Percentiles rank a stretch among this genome's conserved stretches.
Evolutionary conservation across 108 stramenopile species (phyloP).

Genomic region (Skeletonema grethae): DNA sequence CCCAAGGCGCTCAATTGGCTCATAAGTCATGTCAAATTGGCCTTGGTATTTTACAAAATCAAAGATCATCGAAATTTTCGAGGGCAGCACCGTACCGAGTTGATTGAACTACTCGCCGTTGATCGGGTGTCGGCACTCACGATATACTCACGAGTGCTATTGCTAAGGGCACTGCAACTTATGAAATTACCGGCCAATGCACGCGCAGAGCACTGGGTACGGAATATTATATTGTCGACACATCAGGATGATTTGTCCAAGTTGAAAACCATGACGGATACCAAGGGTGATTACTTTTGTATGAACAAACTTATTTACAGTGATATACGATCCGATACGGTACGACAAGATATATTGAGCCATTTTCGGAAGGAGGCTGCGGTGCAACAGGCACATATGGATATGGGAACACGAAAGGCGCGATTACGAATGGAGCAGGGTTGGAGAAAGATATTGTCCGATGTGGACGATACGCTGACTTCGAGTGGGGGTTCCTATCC

Average conservation of each 20-base stretch:
- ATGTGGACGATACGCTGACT: slow-evolving; percentile 97
- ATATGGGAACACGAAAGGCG: slow-evolving; percentile 67
- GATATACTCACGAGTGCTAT: slow-evolving; percentile 73
- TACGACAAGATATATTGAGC: slow-evolving; percentile 89
- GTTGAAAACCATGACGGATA: slow-evolving; percentile 93
- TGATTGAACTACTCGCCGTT: slow-evolving; percentile 86
- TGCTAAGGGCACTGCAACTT: slow-evolving; percentile 79
- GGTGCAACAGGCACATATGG: slow-evolving; percentile 85
- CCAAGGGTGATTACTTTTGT: slow-evolving; percentile 88
- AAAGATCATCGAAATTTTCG: slow-evolving; percentile 90
- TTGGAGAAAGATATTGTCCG: slow-evolving; percentile 97
- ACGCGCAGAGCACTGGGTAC: slow-evolving; percentile 89
- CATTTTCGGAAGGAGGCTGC: slow-evolving; percentile 93
- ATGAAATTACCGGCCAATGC: slow-evolving; percentile 87
- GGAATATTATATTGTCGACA: slow-evolving; percentile 91
- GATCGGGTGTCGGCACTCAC: slow-evolving; percentile 82
- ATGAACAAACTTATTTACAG: slow-evolving; percentile 97
- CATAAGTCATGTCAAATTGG: slow-evolving; percentile 87
- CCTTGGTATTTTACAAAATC: slow-evolving; percentile 95
- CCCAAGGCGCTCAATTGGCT: slow-evolving; percentile 93
- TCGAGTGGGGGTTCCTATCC: slow-evolving; percentile 96
- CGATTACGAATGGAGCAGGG: slow-evolving; percentile 55
- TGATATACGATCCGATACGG: slow-evolving; percentile 86
- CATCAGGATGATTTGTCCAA: slow-evolving; percentile 92
- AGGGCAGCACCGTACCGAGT: slow-evolving; percentile 84